Percentiles rank a stretch among this genome's conserved stretches.
These are phyloP conservation scores for Russula olivacea DNA, from an alignment of 768 basidiomycete species.

Conservation along the genomic window DNA sequence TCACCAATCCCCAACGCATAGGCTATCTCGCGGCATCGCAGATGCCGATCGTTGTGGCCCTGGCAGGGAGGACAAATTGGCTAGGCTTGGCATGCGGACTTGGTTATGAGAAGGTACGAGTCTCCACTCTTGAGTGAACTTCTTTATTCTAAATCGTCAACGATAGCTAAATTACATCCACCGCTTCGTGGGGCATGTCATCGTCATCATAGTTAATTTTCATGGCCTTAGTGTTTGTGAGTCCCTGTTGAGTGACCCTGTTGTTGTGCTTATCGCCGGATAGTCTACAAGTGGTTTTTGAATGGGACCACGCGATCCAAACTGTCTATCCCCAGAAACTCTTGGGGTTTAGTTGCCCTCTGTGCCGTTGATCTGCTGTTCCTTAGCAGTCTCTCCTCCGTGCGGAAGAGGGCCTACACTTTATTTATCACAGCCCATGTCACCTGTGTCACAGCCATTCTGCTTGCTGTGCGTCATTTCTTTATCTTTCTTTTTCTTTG, in stretches of 20 bases:
- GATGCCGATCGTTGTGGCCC: conserved; percentile 39
- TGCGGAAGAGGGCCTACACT: conserved; percentile 40
- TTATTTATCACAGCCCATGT: conserved; percentile 43
- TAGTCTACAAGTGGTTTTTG: conserved; percentile 15
- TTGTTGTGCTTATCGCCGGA: not conserved
- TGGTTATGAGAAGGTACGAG: conserved; percentile 43
- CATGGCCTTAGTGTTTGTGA: conserved; percentile 40
- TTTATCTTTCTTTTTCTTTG: not conserved
- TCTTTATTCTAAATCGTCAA: conserved; percentile 3
- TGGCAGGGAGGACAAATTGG: conserved; percentile 47
- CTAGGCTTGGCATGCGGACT: conserved; percentile 38
- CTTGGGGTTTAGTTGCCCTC: conserved; percentile 35
- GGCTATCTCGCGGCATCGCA: conserved; percentile 40
- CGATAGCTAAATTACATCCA: conserved; percentile 48
- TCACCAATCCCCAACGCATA: conserved; percentile 32
- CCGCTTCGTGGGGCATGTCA: conserved; percentile 42
- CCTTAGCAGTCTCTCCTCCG: conserved; percentile 37
- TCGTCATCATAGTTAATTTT: conserved; percentile 38
- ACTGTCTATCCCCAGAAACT: not conserved
- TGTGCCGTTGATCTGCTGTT: conserved; percentile 34
- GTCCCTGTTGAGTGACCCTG: conserved; percentile 14
- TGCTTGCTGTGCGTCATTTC: conserved; percentile 28
- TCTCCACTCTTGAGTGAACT: not conserved
- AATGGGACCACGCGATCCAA: not conserved
- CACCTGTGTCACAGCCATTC: conserved; percentile 39